phyloP scores from a whole-genome alignment of 2,329 filamentous ascomycete species.

The Albophoma yamanashiensis region DNA sequence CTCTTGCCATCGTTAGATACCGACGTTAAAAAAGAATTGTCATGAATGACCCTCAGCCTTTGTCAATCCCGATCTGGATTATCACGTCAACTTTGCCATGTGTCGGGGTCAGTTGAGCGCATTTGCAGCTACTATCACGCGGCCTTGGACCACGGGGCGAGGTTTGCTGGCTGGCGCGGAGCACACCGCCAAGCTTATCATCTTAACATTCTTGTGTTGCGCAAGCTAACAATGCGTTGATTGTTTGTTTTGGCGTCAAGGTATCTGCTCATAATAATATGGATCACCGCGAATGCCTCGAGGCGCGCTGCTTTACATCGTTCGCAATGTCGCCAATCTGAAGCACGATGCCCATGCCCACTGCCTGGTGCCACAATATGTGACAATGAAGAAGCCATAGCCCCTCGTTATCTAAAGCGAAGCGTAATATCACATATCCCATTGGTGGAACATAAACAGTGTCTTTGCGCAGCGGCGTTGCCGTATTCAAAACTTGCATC shows the following conservation, averaged over 20 bases:
- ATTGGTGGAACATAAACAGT: conserved; percentile 17
- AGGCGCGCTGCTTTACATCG: neutral
- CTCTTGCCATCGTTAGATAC: too few relatives aligned
- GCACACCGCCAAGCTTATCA: neutral
- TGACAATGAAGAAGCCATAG: conserved; percentile 28
- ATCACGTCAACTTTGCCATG: too few relatives aligned
- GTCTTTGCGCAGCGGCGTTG: conserved; percentile 21
- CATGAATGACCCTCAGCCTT: too few relatives aligned
- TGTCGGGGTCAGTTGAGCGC: neutral
- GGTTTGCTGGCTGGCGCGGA: neutral
- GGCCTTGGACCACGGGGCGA: neutral
- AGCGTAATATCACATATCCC: conserved; percentile 23
- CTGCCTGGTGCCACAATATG: conserved; percentile 24
- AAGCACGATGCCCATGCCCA: conserved; percentile 15
- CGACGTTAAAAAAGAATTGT: too few relatives aligned
- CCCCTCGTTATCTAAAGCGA: conserved; percentile 22
- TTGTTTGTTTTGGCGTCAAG: neutral
- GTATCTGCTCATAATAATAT: neutral
- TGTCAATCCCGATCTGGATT: too few relatives aligned
- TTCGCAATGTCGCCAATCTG: conserved; percentile 4
- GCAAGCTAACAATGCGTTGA: neutral
- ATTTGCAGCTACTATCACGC: neutral
- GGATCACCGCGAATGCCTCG: conserved; percentile 2
- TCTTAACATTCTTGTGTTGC: neutral
- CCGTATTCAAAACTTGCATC: conserved; percentile 1